Evolutionary conservation across 257 asterid species (phyloP), one percentile per base, ranked within the genome.

Genomic region (Solanum bulbocastanum): DNA sequence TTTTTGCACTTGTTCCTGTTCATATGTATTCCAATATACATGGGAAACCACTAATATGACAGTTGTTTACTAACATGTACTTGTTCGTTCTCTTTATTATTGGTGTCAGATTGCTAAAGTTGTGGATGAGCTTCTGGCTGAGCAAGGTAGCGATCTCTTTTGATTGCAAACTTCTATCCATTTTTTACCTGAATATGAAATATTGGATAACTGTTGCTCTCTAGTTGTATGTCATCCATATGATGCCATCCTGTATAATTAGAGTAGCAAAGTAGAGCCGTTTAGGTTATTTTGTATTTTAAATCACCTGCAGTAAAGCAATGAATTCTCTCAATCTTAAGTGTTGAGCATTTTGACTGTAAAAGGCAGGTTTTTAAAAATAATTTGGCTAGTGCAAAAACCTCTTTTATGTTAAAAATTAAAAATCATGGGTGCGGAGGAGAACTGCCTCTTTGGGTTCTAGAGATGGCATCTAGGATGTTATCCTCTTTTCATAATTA

Each of bases 101-200:
- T 60, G 46, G 37, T 76, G 85, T 90, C 97, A 97, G 99, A 97
- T 97, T 92, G 99, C 96, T 10, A 94, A 90, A 85, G 98, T 90
- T 87, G 98, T 97, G 88, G 99, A 97, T 90, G 91, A 94, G 3
- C 32, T 93, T 90, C 79, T 94, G 71, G 92, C 90, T 62, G 96
- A 94, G 87, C 98, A 94, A 93, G 99, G 99, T 97, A 91, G 88
- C 87, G 72, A 87, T 75, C 72, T 86, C 30, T 25, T 58, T 56
- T 71, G 27, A 71, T 65, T 15, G 27, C 40, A 32, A 44, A 79
- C 62, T 83, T 87, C 25, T 60, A 46, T 46, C 52, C 16, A 65
- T n/a, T 27, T 40, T 74, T 79, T 15, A 25, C 13, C 35, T 68
- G 32, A 74, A 49, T 88, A 74, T 84, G 40, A 60, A 87, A 37